Base-by-base conservation (phyloP, 1,284 basidiomycete species). In the Naganishia sp. region DNA sequence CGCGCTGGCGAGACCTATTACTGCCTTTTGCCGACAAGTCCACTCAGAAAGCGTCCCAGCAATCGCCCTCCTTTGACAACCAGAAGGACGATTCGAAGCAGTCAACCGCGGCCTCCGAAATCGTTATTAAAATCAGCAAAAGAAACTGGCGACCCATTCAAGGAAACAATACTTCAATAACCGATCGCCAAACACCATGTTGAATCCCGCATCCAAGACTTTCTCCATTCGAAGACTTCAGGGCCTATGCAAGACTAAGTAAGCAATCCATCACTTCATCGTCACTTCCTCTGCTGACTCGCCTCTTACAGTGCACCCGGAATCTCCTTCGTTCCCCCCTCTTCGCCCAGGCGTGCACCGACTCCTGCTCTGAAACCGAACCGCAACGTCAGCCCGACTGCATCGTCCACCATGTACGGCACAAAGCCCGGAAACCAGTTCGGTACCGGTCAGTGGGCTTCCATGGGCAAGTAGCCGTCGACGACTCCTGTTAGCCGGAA, bases 151-250 rank as follows among this genome's bases (percentile, higher is more conserved):
- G 28, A 28, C 28, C 28, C 3, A 28, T 28, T 28, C 28, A 28
- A 28, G 28, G 1, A 5, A 28, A 1, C 28, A 28, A 28, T 28
- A 1, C 28, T 5, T 28, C 28, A 28, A 28, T 28, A 28, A 28
- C 28, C 1, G 28, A 28, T 28, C 28, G 5, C 28, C 21, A 51
- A 32, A 28, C 43, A 64, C 28, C 28, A 68, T 68, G 67, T 55
- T 68, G 57, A 68, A 68, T 51, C 60, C 67, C 41, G 46, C 67
- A 28, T 35, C 50, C 35, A 68, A 65, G 63, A 65, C 67, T n/a
- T 68, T 68, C 21, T 68, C 67, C n/a, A 68, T 68, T 51, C 50
- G 67, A 45, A 45, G 63, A 41, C 63, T 68, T 23, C 67, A 68
- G 46, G 67, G 63, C 13, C 31, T 68, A 2, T 68, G 67, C 57